A percentile compares a stretch with the other conserved stretches of the same genome.
Conservation (phyloP, 345 rosid genomes). For the Cardamine resedifolia region DNA sequence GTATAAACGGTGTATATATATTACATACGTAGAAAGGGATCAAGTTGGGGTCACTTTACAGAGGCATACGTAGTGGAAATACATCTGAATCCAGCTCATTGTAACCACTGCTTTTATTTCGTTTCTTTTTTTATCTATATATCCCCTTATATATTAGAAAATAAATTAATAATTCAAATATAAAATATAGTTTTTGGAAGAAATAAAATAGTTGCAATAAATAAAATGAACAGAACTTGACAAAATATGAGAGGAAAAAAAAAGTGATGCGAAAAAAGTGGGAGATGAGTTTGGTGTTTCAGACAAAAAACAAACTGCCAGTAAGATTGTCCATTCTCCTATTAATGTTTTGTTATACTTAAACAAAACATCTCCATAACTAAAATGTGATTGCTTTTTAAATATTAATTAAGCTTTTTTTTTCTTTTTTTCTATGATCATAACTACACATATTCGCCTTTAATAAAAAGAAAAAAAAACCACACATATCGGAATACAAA, state of each 20-base stretch:
- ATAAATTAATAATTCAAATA: neutral
- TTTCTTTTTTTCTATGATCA: neutral
- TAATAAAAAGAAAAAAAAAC: no score
- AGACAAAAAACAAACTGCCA: conserved; percentile 40
- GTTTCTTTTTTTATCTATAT: conserved; percentile 1
- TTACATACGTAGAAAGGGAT: conserved; percentile 35
- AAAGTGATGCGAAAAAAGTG: conserved; percentile 30
- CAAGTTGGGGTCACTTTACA: conserved; percentile 41
- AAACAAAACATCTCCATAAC: conserved; percentile 33
- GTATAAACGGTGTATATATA: conserved; percentile 2
- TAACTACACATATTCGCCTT: conserved; percentile 8
- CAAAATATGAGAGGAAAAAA: neutral
- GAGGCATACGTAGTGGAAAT: conserved; percentile 41
- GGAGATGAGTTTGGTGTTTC: conserved; percentile 39
- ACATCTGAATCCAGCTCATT: conserved; percentile 43
- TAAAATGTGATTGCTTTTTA: conserved; percentile 31
- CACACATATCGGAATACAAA: neutral
- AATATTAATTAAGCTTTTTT: neutral
- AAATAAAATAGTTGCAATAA: neutral
- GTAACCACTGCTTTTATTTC: conserved; percentile 40
- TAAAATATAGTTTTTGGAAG: neutral
- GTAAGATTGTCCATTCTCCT: conserved; percentile 40
- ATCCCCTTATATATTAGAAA: neutral
- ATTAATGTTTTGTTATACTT: conserved; percentile 37
- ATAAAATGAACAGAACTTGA: conserved; percentile 4